Evolutionary conservation across 2,329 filamentous ascomycete species (phyloP).

Genomic region (Scedosporium aurantiacum): DNA sequence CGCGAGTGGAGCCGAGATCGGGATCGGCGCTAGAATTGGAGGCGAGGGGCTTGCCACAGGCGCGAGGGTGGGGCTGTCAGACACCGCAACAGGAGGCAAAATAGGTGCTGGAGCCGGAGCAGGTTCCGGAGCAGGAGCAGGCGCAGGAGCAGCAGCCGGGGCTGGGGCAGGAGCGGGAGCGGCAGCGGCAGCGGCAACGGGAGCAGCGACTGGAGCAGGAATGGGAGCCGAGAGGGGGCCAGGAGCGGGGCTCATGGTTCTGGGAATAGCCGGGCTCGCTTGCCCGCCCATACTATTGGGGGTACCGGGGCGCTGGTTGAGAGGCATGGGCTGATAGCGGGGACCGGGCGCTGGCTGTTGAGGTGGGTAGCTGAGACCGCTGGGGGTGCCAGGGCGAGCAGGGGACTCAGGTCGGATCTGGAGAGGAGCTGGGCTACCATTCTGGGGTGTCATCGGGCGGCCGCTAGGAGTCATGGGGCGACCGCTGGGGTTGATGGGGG

Average conservation of each 20-base stretch:
- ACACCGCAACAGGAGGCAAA: not conserved
- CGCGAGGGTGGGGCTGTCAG: not conserved
- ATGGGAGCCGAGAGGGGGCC: conserved; percentile 15
- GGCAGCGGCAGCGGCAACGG: not conserved
- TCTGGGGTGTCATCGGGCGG: conserved; percentile 28
- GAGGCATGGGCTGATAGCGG: conserved; percentile 18
- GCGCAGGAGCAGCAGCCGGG: not conserved
- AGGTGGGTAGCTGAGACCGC: conserved; percentile 20
- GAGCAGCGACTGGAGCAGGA: conserved; percentile 4
- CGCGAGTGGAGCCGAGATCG: not conserved
- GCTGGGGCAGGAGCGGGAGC: not conserved
- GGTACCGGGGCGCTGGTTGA: conserved; percentile 26
- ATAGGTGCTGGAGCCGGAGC: not conserved
- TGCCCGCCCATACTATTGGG: conserved; percentile 29
- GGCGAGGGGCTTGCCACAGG: not conserved
- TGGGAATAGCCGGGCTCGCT: conserved; percentile 32
- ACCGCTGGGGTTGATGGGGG: conserved; percentile 37
- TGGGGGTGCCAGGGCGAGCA: conserved; percentile 10
- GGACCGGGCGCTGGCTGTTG: conserved; percentile 37
- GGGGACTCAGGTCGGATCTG: conserved; percentile 3
- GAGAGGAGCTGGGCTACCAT: conserved; percentile 1
- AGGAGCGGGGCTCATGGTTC: conserved; percentile 32
- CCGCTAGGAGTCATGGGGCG: conserved; percentile 29
- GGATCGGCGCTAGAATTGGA: not conserved
- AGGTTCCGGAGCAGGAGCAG: not conserved